Base-by-base conservation (phyloP, 2,329 filamentous ascomycete species). In the Pestalotiopsis sp. region DNA sequence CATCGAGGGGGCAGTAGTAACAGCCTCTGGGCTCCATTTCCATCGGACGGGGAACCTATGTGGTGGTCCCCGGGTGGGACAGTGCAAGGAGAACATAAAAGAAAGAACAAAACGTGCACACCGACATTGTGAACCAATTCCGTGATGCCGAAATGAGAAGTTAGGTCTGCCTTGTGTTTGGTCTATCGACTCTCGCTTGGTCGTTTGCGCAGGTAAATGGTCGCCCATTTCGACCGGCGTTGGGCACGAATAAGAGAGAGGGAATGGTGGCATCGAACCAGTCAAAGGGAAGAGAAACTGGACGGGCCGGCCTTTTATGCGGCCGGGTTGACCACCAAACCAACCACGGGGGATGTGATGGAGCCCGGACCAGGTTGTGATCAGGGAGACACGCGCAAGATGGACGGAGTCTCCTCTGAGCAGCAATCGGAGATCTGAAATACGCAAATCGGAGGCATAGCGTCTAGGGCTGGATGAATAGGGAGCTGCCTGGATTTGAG, bases 271-370 rank as follows among this genome's bases (percentile, higher is more conserved):
- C 38, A 23, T 49, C 39, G 61, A 36, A 23, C 20, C n/a, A 25
- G 38, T 64, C 61, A 66, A 66, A 41, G 52, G 58, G 64, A 66
- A 60, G 59, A 62, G 31, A 23, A 17, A 36, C 27, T 60, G 64
- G 52, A 36, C 31, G 52, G 64, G 56, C 52, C 64, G 64, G 52
- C 64, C 45, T 36, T 66, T 66, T 60, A 66, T 66, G 64, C 64
- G 64, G 56, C 64, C 64, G 27, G 64, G 31, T 20, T 38, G 52
- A 66, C 64, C 64, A 66, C 59, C 27, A 62, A 36, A 62, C 59
- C 59, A 31, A 62, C 59, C 59, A 62, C 59, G 31, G 52, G 7
- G 36, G n/a, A 41, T 38, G 39, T 39, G 20, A 66, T 60, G 14
- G 52, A 20, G 52, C 56, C 56, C 52, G 39, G 49, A 25, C 52